phyloP scores from a whole-genome alignment of 2,329 filamentous ascomycete genomes.

The Ampelomyces quisqualis region DNA sequence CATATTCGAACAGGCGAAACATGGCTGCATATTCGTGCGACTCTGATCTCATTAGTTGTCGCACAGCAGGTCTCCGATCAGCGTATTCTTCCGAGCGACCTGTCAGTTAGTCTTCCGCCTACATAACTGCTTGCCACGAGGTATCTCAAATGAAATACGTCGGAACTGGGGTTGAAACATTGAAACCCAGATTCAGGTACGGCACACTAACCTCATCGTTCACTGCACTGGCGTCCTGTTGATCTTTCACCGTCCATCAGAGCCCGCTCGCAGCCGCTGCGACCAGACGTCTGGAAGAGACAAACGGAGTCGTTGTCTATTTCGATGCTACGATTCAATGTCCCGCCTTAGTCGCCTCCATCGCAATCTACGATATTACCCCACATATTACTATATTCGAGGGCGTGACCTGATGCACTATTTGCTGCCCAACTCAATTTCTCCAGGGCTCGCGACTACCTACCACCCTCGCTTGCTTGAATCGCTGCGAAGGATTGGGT shows the following conservation, averaged over 20 bases:
- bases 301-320: slow-evolving; percentile 1
- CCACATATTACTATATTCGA: slow-evolving; percentile 39
- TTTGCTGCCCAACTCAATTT: slow-evolving; percentile 12
- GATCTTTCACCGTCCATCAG: neutral
- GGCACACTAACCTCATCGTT: neutral
- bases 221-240: neutral
- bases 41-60: too few relatives aligned
- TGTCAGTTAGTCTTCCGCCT: too few relatives aligned
- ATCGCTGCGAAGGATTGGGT: slow-evolving; percentile 7
- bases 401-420: slow-evolving; percentile 18
- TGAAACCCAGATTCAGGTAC: neutral
- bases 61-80: too few relatives aligned
- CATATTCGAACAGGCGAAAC: too few relatives aligned
- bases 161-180: neutral
- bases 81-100: neutral
- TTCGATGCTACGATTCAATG: slow-evolving; percentile 11
- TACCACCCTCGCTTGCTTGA: slow-evolving; percentile 1
- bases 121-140: neutral
- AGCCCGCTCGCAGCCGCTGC: neutral
- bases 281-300: neutral
- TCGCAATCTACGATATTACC: slow-evolving; percentile 30
- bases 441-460: neutral
- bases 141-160: neutral
- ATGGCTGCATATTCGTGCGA: too few relatives aligned
- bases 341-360: slow-evolving; percentile 15